Percentiles rank a stretch among this genome's conserved stretches.
phyloP scores from a whole-genome alignment of 805 yeast genomes.

The Nakazawaea ernobii region DNA sequence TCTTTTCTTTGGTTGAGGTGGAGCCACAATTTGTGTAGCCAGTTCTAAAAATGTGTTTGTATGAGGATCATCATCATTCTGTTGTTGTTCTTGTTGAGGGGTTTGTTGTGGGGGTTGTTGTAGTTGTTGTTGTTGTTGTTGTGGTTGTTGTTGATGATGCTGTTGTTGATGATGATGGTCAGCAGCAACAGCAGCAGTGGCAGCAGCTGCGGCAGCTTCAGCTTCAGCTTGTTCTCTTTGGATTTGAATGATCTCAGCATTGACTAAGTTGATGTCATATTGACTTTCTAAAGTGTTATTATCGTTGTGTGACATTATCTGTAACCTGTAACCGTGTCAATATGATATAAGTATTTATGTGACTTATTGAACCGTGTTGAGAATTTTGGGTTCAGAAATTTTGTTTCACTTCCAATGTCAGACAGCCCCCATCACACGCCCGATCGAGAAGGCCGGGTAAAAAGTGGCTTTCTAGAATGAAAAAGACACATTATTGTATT shows the following conservation, averaged over 20 bases:
- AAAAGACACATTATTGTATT: neutral
- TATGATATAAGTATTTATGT: constrained; percentile 2
- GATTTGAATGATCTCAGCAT: constrained; percentile 5
- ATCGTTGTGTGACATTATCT: constrained; percentile 6
- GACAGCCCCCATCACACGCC: neutral
- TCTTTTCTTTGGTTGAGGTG: constrained; percentile 1
- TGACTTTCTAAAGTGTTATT: constrained; percentile 4
- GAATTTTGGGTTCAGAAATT: neutral
- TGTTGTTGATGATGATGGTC: constrained; percentile 4
- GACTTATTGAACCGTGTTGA: constrained; percentile 1
- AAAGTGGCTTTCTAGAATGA: neutral
- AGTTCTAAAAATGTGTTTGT: too few species aligned
- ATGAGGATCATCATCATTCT: neutral
- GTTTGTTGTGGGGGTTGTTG: neutral
- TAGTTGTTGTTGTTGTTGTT: constrained; percentile 2
- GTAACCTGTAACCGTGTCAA: constrained; percentile 8
- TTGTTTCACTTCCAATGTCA: neutral
- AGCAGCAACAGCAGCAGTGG: constrained; percentile 1
- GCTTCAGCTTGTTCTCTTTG: constrained; percentile 1
- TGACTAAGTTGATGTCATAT: constrained; percentile 10
- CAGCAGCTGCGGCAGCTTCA: neutral
- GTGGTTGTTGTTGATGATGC: constrained; percentile 11
- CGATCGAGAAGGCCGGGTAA: neutral
- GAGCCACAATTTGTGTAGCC: neutral
- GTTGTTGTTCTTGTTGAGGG: neutral